Conservation (phyloP, 2,329 filamentous ascomycete genomes). For the Cadophora malorum region DNA sequence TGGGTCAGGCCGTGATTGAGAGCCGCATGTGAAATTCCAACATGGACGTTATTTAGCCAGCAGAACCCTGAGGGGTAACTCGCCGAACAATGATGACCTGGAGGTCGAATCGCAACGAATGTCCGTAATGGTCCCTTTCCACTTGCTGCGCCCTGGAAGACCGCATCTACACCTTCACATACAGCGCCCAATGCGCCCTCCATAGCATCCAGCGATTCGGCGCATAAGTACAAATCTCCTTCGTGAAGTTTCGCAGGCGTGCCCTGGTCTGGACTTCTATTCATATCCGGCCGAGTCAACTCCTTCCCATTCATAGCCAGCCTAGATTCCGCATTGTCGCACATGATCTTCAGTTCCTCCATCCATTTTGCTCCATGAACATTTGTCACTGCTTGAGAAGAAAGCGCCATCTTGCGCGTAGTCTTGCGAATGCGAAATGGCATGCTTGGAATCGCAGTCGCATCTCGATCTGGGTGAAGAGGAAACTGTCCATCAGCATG, state of each 20-base stretch:
- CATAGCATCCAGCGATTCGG: constrained; percentile 84
- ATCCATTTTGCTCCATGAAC: constrained; percentile 95
- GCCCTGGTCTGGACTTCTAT: constrained; percentile 54
- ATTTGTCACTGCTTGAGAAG: constrained; percentile 80
- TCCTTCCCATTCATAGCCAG: constrained; percentile 81
- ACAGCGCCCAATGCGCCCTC: constrained; percentile 92
- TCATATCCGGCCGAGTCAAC: constrained; percentile 71
- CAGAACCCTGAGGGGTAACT: constrained; percentile 93
- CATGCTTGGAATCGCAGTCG: constrained; percentile 58
- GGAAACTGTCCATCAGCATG: constrained; percentile 74
- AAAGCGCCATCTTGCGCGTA: constrained; percentile 71
- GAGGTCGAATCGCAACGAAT: constrained; percentile 91
- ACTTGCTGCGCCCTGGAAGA: constrained; percentile 64
- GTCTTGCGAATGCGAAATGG: constrained; percentile 90
- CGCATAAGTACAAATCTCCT: constrained; percentile 89
- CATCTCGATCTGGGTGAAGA: constrained; percentile 66
- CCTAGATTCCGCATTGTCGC: constrained; percentile 77
- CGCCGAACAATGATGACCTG: constrained; percentile 93
- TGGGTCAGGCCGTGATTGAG: constrained; percentile 87
- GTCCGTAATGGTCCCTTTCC: constrained; percentile 70
- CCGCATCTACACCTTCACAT: constrained; percentile 87
- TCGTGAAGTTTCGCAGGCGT: constrained; percentile 70
- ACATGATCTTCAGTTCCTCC: constrained; percentile 87
- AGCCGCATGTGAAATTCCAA: constrained; percentile 91
- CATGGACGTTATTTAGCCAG: constrained; percentile 98